phyloP scores from a whole-genome alignment of 148 eudicot genomes.

The Silene conica region DNA sequence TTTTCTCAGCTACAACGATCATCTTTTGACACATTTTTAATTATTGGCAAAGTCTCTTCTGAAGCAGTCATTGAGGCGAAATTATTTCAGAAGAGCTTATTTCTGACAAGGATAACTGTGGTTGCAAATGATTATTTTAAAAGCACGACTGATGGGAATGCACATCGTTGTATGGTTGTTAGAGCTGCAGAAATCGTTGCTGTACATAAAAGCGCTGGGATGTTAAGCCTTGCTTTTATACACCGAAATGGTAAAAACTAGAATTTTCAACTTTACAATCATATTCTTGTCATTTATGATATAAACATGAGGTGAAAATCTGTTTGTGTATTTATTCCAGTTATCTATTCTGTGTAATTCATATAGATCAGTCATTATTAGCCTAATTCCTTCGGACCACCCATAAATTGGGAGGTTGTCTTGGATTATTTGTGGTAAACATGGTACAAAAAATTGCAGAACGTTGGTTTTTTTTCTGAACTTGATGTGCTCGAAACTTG shows the following conservation, averaged over 20 bases:
- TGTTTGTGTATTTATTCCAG: not conserved
- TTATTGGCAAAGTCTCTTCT: conserved; percentile 87
- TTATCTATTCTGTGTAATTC: not conserved
- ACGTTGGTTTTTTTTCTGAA: no score
- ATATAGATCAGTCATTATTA: not conserved
- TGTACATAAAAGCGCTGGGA: conserved; percentile 25
- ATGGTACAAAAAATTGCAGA: not conserved
- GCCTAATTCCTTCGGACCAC: not conserved
- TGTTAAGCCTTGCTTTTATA: conserved; percentile 9
- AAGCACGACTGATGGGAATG: conserved; percentile 66
- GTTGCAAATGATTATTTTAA: conserved; percentile 51
- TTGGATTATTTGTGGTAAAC: conserved; percentile 5
- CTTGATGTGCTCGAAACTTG: no score
- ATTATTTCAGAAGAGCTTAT: conserved; percentile 41
- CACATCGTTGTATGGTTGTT: conserved; percentile 67
- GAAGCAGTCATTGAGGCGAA: conserved; percentile 76
- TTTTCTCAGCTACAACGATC: conserved; percentile 62
- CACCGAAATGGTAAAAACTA: not conserved
- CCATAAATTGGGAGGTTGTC: not conserved
- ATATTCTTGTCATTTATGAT: conserved; percentile 13
- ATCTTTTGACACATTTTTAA: conserved; percentile 74
- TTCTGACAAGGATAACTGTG: conserved; percentile 47
- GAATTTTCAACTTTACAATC: not conserved
- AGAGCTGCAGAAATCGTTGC: conserved; percentile 34
- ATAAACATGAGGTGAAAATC: conserved; percentile 1